Evolutionary conservation across 371 early-diverging fungal species (phyloP).

Genomic region (Mucor lusitanicus): DNA sequence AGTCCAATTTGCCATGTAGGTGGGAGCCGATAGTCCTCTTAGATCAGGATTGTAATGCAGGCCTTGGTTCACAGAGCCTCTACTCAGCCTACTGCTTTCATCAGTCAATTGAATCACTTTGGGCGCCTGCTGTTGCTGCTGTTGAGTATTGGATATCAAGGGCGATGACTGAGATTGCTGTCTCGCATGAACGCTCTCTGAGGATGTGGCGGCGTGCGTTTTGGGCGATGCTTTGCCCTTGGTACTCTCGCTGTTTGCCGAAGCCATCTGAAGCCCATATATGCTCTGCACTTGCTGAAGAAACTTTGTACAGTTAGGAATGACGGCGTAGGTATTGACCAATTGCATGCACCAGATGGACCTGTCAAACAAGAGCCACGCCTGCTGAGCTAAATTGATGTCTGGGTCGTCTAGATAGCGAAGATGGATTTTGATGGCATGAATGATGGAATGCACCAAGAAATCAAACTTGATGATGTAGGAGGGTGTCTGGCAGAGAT

Average conservation of each 20-base stretch:
- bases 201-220: not conserved
- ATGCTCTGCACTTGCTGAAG: constrained; percentile 35
- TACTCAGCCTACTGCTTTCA: not conserved
- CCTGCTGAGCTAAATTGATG: constrained; percentile 29
- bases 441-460: constrained; percentile 24
- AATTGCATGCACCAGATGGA: constrained; percentile 30
- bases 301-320: constrained; percentile 41
- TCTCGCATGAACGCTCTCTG: not conserved
- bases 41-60: not conserved
- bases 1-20: not conserved
- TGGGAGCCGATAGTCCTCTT: not conserved
- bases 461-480: constrained; percentile 35
- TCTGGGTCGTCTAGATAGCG: constrained; percentile 26
- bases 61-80: not conserved
- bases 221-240: not conserved
- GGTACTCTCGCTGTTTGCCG: not conserved
- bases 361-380: constrained; percentile 40
- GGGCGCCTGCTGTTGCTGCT: not conserved
- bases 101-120: not conserved
- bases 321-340: constrained; percentile 28
- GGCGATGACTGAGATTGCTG: not conserved
- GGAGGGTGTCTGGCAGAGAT: constrained; percentile 26
- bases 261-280: constrained; percentile 13
- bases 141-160: not conserved
- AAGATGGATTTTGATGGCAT: constrained; percentile 34